Conservation (phyloP, 1,284 basidiomycete genomes). For the Vanrija sp. region DNA sequence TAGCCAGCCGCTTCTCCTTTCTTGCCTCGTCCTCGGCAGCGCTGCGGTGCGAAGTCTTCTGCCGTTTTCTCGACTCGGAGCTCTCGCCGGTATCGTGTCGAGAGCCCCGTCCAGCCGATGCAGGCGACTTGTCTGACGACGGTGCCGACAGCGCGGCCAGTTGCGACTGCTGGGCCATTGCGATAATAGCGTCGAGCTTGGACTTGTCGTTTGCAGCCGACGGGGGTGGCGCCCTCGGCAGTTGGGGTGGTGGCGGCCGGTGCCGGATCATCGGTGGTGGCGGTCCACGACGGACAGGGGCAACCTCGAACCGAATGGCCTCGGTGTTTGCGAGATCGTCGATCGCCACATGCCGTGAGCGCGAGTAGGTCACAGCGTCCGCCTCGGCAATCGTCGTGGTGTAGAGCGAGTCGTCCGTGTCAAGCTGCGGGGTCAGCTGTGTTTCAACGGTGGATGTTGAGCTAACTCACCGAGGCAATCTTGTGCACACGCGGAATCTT, state of each 20-base stretch:
- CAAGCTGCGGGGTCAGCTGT: conserved; percentile 25
- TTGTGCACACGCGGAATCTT: conserved; percentile 40
- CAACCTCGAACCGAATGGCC: conserved; percentile 28
- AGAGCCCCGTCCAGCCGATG: neutral
- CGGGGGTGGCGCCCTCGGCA: conserved; percentile 8
- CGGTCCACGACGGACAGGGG: conserved; percentile 30
- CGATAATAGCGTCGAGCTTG: conserved; percentile 49
- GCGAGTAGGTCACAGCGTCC: conserved; percentile 13
- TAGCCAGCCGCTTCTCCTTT: conserved; percentile 78
- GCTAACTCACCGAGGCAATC: conserved; percentile 30
- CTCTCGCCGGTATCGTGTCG: conserved; percentile 37
- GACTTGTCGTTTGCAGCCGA: conserved; percentile 22
- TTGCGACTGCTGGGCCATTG: conserved; percentile 36
- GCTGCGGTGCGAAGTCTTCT: conserved; percentile 28
- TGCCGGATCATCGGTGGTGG: conserved; percentile 11
- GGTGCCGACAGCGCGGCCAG: neutral
- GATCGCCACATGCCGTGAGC: conserved; percentile 21
- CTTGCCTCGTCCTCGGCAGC: conserved; percentile 45
- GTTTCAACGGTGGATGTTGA: too few species aligned
- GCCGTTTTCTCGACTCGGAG: conserved; percentile 41
- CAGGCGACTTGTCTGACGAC: conserved; percentile 20
- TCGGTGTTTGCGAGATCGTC: conserved; percentile 36
- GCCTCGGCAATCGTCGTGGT: conserved; percentile 44
- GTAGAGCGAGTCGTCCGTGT: conserved; percentile 44
- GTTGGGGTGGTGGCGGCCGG: conserved; percentile 19